phyloP scores from a whole-genome alignment of 768 basidiomycete species.

The Naganishia randhawae region DNA sequence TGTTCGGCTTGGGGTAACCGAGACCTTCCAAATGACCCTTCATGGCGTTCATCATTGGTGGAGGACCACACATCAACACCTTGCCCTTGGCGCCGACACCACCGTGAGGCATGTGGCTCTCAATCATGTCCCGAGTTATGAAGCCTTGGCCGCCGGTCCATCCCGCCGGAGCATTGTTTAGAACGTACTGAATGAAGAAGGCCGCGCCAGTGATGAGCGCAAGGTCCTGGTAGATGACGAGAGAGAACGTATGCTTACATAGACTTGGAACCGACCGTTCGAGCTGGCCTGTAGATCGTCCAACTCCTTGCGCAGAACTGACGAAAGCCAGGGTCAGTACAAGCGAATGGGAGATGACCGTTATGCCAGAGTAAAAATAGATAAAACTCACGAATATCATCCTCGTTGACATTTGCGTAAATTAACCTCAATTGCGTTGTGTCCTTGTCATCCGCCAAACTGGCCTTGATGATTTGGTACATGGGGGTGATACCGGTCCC shows the following conservation, averaged over 20 bases:
- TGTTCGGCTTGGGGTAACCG: constrained; percentile 78
- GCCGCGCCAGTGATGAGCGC: not conserved
- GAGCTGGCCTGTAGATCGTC: constrained; percentile 69
- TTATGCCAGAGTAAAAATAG: not conserved
- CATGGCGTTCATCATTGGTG: constrained; percentile 75
- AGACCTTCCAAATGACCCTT: constrained; percentile 65
- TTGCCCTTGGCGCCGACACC: constrained; percentile 44
- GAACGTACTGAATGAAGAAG: constrained; percentile 60
- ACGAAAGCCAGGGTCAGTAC: constrained; percentile 14
- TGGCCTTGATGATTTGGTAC: constrained; percentile 96
- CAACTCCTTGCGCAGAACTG: constrained; percentile 74
- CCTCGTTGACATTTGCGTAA: constrained; percentile 89
- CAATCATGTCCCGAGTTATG: constrained; percentile 86
- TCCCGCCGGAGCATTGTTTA: constrained; percentile 81
- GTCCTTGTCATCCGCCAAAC: constrained; percentile 82
- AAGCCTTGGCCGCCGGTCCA: constrained; percentile 92
- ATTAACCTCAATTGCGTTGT: constrained; percentile 77
- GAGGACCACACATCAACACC: constrained; percentile 55
- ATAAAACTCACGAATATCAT: constrained; percentile 66
- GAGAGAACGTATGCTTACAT: constrained; percentile 47
- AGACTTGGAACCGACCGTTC: constrained; percentile 67
- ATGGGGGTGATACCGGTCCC: constrained; percentile 99
- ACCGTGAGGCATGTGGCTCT: constrained; percentile 64
- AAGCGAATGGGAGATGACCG: too few relatives aligned
- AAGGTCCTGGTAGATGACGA: not conserved